Conservation (phyloP, 208 protist species). For the Acanthamoeba rhysodes region DNA sequence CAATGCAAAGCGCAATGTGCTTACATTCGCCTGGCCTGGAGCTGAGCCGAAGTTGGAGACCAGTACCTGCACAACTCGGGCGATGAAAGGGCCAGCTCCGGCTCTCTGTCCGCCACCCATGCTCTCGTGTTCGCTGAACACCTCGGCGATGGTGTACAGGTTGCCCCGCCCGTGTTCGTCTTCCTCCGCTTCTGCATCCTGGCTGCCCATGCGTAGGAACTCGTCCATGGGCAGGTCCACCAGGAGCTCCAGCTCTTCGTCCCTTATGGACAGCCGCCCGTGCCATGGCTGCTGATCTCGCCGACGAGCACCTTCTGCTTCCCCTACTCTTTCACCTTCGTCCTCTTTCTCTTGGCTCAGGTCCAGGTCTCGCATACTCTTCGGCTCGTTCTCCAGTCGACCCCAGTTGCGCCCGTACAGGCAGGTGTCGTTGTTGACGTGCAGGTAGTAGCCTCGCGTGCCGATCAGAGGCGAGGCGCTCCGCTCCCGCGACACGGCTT, state of each 20-base stretch:
- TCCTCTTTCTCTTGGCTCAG: neutral
- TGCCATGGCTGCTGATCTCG: neutral
- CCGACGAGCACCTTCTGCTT: neutral
- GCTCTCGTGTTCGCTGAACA: neutral
- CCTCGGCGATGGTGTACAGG: constrained; percentile 13
- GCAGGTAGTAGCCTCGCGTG: constrained; percentile 54
- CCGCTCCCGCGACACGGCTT: neutral
- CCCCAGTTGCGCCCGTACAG: constrained; percentile 60
- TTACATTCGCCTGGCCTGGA: neutral
- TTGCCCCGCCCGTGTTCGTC: neutral
- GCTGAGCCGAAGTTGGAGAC: neutral
- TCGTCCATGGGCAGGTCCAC: constrained; percentile 2
- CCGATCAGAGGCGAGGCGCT: neutral
- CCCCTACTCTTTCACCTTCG: too few species aligned
- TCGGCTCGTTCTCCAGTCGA: neutral
- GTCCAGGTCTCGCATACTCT: neutral
- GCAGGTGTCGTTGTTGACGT: constrained; percentile 52
- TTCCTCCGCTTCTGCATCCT: neutral
- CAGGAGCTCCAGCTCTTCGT: constrained; percentile 48
- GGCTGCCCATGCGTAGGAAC: neutral
- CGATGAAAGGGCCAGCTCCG: constrained; percentile 6
- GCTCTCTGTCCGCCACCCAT: neutral
- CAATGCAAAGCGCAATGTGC: neutral
- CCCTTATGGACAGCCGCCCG: neutral
- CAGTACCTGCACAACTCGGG: constrained; percentile 10